Conservation (phyloP, 2,329 filamentous ascomycete species). For the Cladophialophora carrionii region DNA sequence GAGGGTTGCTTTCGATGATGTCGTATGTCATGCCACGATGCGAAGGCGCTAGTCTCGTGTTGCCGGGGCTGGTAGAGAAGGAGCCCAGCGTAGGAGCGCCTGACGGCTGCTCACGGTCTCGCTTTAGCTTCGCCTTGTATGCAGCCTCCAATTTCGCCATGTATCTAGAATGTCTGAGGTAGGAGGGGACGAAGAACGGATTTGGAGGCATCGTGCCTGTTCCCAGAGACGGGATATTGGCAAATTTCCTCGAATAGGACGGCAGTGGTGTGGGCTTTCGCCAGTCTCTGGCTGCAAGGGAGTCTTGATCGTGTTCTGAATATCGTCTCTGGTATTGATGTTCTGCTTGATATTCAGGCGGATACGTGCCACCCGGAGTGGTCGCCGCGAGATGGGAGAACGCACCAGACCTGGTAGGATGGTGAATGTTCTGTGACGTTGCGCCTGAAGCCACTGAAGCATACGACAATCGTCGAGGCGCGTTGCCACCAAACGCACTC, state of each 20-base stretch:
- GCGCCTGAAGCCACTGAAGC: conserved; percentile 63
- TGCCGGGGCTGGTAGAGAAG: conserved; percentile 54
- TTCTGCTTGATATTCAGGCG: conserved; percentile 44
- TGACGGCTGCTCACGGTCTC: conserved; percentile 56
- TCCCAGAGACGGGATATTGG: conserved; percentile 40
- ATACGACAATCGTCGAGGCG: conserved; percentile 60
- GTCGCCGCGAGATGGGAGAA: conserved; percentile 41
- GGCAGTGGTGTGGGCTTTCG: conserved; percentile 50
- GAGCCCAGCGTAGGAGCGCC: conserved; percentile 49
- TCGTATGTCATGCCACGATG: conserved; percentile 82
- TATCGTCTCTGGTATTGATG: conserved; percentile 42
- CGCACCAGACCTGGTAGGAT: conserved; percentile 48
- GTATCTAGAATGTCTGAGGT: conserved; percentile 77
- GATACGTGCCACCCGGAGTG: conserved; percentile 43
- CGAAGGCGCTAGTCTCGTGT: conserved; percentile 59
- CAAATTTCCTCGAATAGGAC: conserved; percentile 55
- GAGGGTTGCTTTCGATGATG: conserved; percentile 74
- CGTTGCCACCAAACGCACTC: conserved; percentile 26
- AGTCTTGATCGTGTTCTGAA: conserved; percentile 53
- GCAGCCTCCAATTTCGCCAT: conserved; percentile 73
- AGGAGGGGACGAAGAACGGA: conserved; percentile 79
- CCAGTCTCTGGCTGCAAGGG: conserved; percentile 52
- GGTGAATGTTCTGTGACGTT: conserved; percentile 46
- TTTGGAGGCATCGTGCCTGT: conserved; percentile 42
- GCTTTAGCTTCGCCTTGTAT: conserved; percentile 63